Evolutionary conservation across 768 basidiomycete species (phyloP), one percentile per base, ranked within the genome.

Genomic region (Gautieria morchelliformis): DNA sequence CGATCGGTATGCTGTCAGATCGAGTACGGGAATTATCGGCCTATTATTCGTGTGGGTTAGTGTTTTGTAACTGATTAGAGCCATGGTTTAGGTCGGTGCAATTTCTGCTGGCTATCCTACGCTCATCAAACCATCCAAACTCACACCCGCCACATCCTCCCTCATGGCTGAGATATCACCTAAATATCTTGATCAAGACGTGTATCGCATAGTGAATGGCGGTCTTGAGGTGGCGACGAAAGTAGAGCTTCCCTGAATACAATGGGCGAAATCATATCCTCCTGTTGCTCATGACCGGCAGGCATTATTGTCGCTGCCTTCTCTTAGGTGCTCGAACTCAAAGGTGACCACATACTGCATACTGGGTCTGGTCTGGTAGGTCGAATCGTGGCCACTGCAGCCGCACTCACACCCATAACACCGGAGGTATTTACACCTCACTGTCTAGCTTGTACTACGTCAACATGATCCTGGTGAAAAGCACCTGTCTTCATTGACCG

Each of bases 201-300:
- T 87, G 4, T 75, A 81, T n/a, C 73, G 79, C 12, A 74, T 93
- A 33, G 78, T 91, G 27, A 81, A 87, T 60, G 89, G 89, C 17
- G 82, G 72, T 42, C 64, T 87, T 1, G 69, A 79, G 0, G 86
- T 89, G 67, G 83, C 80, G 5, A 82, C 81, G 35, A 83, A 73
- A 65, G 77, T 79, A 55, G 35, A 5, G 27, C n/a, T n/a, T n/a
- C n/a, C 27, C 27, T 27, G 27, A 5, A 27, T 27, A n/a, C 27
- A 27, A 5, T 27, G 27, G n/a, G n/a, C n/a, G n/a, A n/a, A n/a
- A n/a, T n/a, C n/a, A 53, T 4, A 12, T 39, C 35, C 5, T 45
- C 7, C 4, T 37, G 27, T 27, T 27, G 27, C 27, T 27, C 5
- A 37, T 10, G 14, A 9, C n/a, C n/a, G n/a, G n/a, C n/a, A n/a